Base-by-base conservation (phyloP, 1,284 basidiomycete genomes). In the Cutaneotrichosporon mucoides region DNA sequence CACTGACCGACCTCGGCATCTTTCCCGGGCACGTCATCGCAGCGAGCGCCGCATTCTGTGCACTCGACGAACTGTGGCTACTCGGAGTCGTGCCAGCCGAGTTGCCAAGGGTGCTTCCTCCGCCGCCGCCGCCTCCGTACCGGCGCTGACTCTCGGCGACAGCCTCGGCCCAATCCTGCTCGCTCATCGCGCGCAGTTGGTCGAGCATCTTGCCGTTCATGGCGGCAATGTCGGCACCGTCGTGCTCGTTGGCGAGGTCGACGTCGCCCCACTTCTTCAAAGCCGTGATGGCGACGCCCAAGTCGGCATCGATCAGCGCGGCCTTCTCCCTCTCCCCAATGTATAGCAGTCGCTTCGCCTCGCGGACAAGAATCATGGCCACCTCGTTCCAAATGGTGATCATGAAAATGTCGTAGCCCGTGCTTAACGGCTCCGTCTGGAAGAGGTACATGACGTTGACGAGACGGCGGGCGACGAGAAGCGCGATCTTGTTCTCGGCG, bases 341-440 rank as follows among this genome's bases (percentile, higher is more conserved):
- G 33, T 55, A 48, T 58, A 63, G 55, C 24, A 64, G 57, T 3
- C 68, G 58, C 63, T 68, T 70, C 10, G 60, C 49, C 44, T 70
- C 68, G 34, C 68, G 59, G 38, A 70, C 46, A 4, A 70, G 56
- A 33, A 67, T 60, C 68, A 67, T 70, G 42, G 67, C 66, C 6
- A 67, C 66, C 40, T 66, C 64, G 56, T 67, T 68, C 68, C 68
- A 70, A 34, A 67, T 63, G 5, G 63, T 66, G 44, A 67, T 66
- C 57, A 66, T 65, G 59, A 66, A 68, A 24, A 63, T 59, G 55
- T 66, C 66, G 57, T 65, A 66, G 46, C 59, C 67, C 2, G 61
- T 59, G 46, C 56, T 57, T 57, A 66, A 49, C 12, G 63, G 66
- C 46, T 61, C 57, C 24, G 59, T 62, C 56, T 61, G 55, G 59